Base-by-base conservation (phyloP, 2,329 filamentous ascomycete genomes). In the Epichloe brachyelytri region DNA sequence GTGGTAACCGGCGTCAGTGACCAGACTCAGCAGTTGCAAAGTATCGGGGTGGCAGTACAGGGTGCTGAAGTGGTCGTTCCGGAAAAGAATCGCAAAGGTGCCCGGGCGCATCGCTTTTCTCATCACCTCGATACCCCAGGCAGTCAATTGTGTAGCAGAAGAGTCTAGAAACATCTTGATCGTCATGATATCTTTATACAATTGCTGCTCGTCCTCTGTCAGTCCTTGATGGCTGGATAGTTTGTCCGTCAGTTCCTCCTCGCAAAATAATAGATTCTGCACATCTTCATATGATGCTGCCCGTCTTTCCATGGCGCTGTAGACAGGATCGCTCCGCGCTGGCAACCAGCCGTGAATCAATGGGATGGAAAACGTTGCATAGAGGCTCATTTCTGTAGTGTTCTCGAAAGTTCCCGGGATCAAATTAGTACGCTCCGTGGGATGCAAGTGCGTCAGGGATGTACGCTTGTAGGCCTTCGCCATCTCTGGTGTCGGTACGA, bases 41-140 rank as follows among this genome's bases (percentile, higher is more conserved):
- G 83, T 88, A 43, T 82, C 72, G 0, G 91, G 88, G 59, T 97
- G 88, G 54, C 90, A 88, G 67, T 95, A 95, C 0, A 98, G 67
- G 0, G 91, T 97, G 41, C 88, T 89, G 62, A 98, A 98, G 64
- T 98, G 93, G 62, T 98, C 91, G 60, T 98, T 98, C 26, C 93
- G 81, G 71, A 98, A 98, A 1, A 98, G 69, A 47, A 98, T 97
- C 0, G 88, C 88, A 55, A 96, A 80, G 1, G 85, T 81, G 2
- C 89, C 91, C 1, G 88, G 84, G 12, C 77, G 71, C 52, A 96
- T 76, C 5, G 78, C 82, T 48, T 80, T 78, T 0, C 76, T 77
- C 39, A 97, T 82, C 1, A 86, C 79, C 39, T 86, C 78, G 2
- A 98, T 74, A 0, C 93, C 93, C 65, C 84, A 85, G 0, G 79